A percentile compares a stretch with the other conserved stretches of the same genome.
phyloP scores from a whole-genome alignment of 1,284 basidiomycete genomes.

The Ganoderma multipileum region DNA sequence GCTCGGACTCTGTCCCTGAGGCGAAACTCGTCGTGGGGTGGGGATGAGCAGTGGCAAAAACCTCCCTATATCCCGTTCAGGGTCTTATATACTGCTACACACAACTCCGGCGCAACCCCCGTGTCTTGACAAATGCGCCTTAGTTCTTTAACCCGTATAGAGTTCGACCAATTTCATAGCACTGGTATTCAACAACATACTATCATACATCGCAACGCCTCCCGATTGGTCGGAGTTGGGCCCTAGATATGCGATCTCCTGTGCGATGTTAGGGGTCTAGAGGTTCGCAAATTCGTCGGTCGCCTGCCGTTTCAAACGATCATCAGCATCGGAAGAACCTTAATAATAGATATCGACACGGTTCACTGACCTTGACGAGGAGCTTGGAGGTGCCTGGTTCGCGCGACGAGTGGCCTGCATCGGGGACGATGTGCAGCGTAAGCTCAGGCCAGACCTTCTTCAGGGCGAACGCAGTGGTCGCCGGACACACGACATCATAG shows the following conservation, averaged over 20 bases:
- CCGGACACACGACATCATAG: conserved; percentile 82
- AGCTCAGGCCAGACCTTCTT: conserved; percentile 88
- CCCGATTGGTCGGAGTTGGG: background rate
- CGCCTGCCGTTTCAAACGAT: conserved; percentile 27
- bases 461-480: conserved; percentile 80
- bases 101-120: background rate
- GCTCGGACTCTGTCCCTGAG: background rate
- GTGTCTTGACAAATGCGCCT: background rate
- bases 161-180: background rate
- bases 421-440: conserved; percentile 82
- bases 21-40: background rate
- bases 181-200: conserved; percentile 3
- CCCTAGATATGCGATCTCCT: background rate
- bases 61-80: background rate
- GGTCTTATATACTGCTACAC: background rate
- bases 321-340: conserved; percentile 7
- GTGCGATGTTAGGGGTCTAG: conserved; percentile 16
- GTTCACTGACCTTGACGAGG: conserved; percentile 69
- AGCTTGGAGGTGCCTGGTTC: conserved; percentile 80
- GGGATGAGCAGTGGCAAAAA: background rate
- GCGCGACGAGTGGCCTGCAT: conserved; percentile 90
- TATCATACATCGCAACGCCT: background rate
- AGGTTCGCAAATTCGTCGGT: conserved; percentile 39
- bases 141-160: background rate
- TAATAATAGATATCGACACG: background rate